Percentiles rank a stretch among this genome's conserved stretches.
Conservation (phyloP, 176 grass and related monocot species). For the Avena atlantica region DNA sequence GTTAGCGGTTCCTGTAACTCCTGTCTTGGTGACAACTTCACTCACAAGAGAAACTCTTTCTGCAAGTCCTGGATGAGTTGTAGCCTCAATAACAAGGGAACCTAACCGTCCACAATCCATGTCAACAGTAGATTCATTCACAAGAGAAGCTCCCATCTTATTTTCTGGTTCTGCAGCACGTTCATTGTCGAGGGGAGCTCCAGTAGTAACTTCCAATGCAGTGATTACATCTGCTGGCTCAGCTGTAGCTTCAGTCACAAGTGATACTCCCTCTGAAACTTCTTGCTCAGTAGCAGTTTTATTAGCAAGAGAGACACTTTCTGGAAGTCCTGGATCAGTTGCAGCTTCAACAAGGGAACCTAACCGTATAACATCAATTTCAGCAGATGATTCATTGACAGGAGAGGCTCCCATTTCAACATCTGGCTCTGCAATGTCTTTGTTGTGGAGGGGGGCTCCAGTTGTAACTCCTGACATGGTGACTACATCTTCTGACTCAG, state of each 20-base stretch:
- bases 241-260: constrained; percentile 18
- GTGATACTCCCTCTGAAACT: background rate
- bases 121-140: constrained; percentile 17
- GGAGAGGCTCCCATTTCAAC: constrained; percentile 8
- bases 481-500: background rate
- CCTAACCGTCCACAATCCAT: background rate
- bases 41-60: constrained; percentile 18
- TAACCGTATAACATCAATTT: constrained; percentile 17
- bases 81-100: constrained; percentile 9
- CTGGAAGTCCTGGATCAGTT: constrained; percentile 3
- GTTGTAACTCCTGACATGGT: background rate
- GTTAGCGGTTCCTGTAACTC: constrained; percentile 1
- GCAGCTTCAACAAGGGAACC: constrained; percentile 2
- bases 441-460: constrained; percentile 13
- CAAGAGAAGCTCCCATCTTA: constrained; percentile 11
- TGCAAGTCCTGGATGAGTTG: constrained; percentile 13
- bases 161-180: background rate
- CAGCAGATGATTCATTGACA: constrained; percentile 22
- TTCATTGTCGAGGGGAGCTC: constrained; percentile 5
- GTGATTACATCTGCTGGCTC: background rate
- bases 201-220: constrained; percentile 13
- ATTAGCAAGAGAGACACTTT: background rate
- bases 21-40: background rate
- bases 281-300: background rate
- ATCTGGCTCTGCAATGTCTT: background rate